These are phyloP conservation scores for Triadica sebifera DNA, from an alignment of 345 rosid species.

Conservation along the genomic window DNA sequence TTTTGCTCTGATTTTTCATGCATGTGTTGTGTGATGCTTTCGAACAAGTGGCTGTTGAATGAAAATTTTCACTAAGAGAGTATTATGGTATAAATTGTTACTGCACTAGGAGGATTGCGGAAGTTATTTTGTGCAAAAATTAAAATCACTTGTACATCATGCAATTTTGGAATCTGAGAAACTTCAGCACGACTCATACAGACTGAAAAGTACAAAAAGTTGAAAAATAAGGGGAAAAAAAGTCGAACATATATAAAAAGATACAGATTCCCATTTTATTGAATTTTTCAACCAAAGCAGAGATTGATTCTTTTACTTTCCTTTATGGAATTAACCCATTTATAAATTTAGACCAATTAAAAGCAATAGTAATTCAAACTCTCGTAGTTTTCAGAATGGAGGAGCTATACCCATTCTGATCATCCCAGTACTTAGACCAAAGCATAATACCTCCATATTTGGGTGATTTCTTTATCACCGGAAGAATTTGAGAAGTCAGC, in stretches of 20 bases:
- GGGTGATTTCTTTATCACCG: slow-evolving; percentile 23
- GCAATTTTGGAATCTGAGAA: not conserved
- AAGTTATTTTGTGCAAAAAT: too few relatives aligned
- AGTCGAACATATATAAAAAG: not conserved
- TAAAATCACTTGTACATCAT: not conserved
- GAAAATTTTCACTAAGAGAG: not conserved
- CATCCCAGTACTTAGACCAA: slow-evolving; percentile 38
- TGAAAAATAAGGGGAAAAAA: not conserved
- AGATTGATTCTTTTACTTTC: not conserved
- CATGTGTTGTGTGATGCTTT: not conserved
- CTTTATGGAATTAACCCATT: not conserved
- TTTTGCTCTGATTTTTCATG: not conserved
- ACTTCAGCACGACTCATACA: not conserved
- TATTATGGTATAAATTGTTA: not conserved
- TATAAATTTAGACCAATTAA: not conserved
- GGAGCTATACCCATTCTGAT: slow-evolving; percentile 26
- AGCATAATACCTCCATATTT: slow-evolving; percentile 41
- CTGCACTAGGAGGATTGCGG: not conserved
- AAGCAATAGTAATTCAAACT: not conserved
- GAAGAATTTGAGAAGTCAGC: slow-evolving; percentile 28
- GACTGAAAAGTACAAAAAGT: not conserved
- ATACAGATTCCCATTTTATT: not conserved
- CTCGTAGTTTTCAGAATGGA: slow-evolving; percentile 19
- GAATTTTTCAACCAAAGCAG: not conserved
- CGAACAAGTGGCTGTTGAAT: slow-evolving; percentile 1